Conservation (phyloP, 2,329 filamentous ascomycete species). For the Sphaerulina musiva region DNA sequence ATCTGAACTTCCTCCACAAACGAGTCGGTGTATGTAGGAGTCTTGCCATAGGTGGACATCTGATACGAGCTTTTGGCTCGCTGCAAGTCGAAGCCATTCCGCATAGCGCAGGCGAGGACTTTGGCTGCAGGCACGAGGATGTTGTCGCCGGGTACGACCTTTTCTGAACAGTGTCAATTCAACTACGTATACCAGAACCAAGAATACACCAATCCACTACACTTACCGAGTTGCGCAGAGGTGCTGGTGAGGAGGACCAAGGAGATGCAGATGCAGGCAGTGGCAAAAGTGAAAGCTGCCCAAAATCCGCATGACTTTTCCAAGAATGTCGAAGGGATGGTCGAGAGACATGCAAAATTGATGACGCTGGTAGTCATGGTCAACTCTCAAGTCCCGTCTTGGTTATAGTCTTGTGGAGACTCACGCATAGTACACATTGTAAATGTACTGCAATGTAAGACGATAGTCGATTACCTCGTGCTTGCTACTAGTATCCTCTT, state of each 20-base stretch:
- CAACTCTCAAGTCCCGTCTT: no score
- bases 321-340: constrained; percentile 8
- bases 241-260: background rate
- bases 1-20: constrained; percentile 31
- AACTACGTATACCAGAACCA: no score
- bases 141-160: constrained; percentile 8
- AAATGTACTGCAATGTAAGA: constrained; percentile 13
- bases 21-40: constrained; percentile 20
- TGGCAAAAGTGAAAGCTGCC: constrained; percentile 10
- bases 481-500: no score
- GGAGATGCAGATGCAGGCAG: background rate
- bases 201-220: no score
- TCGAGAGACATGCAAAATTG: constrained; percentile 12
- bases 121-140: constrained; percentile 8
- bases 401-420: background rate
- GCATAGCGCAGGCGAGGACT: constrained; percentile 5
- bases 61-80: constrained; percentile 7
- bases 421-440: constrained; percentile 15
- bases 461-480: constrained; percentile 9
- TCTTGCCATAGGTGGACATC: background rate
- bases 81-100: constrained; percentile 7
- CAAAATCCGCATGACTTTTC: constrained; percentile 11
- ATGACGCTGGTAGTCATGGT: constrained; percentile 1
- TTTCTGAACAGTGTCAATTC: no score
- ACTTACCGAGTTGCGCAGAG: background rate